Evolutionary conservation across 1,139 yeast species (phyloP).

Genomic region (Yamadazyma jaroonii): DNA sequence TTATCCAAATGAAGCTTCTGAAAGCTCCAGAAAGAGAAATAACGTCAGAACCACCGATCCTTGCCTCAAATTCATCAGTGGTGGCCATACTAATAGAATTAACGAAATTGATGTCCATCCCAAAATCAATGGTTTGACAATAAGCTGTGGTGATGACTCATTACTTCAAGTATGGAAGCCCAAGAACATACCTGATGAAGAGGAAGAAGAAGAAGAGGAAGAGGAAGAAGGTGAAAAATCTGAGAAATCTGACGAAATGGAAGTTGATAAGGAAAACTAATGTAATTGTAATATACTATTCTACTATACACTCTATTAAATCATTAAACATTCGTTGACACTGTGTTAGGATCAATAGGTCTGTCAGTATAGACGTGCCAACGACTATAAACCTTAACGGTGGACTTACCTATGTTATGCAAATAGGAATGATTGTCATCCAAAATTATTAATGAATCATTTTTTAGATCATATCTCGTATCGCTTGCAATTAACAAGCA

Average conservation of each 20-base stretch:
- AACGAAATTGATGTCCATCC: constrained; percentile 54
- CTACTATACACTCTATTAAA: background rate
- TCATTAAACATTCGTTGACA: background rate
- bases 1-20: constrained; percentile 28
- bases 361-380: constrained; percentile 17
- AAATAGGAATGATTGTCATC: constrained; percentile 7
- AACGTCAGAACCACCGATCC: constrained; percentile 48
- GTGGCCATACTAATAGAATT: constrained; percentile 55
- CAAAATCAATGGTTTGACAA: constrained; percentile 33
- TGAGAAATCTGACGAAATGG: constrained; percentile 13
- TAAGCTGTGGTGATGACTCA: constrained; percentile 52
- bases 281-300: constrained; percentile 1
- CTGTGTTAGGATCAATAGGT: constrained; percentile 7
- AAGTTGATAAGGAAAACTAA: constrained; percentile 9
- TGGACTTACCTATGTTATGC: constrained; percentile 6
- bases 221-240: constrained; percentile 24
- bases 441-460: constrained; percentile 9
- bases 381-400: constrained; percentile 8
- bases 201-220: constrained; percentile 40
- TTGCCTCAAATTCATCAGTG: constrained; percentile 56
- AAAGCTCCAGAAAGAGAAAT: constrained; percentile 18
- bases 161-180: constrained; percentile 56
- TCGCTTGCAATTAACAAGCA: constrained; percentile 20
- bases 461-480: constrained; percentile 11
- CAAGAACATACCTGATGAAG: constrained; percentile 37